A percentile compares a stretch with the other conserved stretches of the same genome.
These are phyloP conservation scores for Nemania sp. DNA, from an alignment of 2,329 filamentous ascomycete species.

Conservation along the genomic window DNA sequence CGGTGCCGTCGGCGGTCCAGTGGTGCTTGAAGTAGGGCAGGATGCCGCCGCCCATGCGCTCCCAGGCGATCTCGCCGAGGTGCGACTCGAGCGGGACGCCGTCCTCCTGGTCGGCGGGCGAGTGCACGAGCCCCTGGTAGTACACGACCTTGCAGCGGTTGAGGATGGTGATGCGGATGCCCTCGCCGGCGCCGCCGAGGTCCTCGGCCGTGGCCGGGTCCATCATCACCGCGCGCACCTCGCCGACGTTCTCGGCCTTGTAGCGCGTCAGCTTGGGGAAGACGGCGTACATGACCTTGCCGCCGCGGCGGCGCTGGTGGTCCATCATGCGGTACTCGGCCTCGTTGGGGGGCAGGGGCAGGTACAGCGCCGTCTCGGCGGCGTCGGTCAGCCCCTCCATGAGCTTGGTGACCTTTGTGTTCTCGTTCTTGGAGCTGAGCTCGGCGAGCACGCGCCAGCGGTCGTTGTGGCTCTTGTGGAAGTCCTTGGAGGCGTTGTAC, in stretches of 20 bases:
- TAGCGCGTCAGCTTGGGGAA: conserved; percentile 51
- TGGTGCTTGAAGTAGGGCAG: conserved; percentile 26
- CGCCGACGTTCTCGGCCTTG: conserved; percentile 41
- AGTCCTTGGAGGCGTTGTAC: conserved; percentile 43
- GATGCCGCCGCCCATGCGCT: not conserved
- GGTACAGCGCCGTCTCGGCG: conserved; percentile 3
- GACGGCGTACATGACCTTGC: conserved; percentile 50
- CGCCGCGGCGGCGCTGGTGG: conserved; percentile 48
- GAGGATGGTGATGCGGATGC: conserved; percentile 46
- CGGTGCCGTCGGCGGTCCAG: conserved; percentile 25
- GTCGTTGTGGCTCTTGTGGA: conserved; percentile 38
- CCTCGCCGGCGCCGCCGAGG: conserved; percentile 35
- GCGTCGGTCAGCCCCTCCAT: not conserved
- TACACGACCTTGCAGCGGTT: conserved; percentile 47
- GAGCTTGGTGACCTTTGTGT: not conserved
- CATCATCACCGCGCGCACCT: no score
- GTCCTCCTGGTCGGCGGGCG: conserved; percentile 30
- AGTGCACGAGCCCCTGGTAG: conserved; percentile 51
- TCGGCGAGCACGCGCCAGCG: conserved; percentile 34
- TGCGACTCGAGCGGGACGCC: conserved; percentile 41
- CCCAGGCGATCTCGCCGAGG: conserved; percentile 18
- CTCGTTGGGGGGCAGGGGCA: conserved; percentile 28
- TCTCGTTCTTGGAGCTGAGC: conserved; percentile 8
- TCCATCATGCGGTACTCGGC: conserved; percentile 30
- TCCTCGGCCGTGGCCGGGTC: no score